Evolutionary conservation across 257 asterid genomes (phyloP).

Genomic region (Perilla frutescens): DNA sequence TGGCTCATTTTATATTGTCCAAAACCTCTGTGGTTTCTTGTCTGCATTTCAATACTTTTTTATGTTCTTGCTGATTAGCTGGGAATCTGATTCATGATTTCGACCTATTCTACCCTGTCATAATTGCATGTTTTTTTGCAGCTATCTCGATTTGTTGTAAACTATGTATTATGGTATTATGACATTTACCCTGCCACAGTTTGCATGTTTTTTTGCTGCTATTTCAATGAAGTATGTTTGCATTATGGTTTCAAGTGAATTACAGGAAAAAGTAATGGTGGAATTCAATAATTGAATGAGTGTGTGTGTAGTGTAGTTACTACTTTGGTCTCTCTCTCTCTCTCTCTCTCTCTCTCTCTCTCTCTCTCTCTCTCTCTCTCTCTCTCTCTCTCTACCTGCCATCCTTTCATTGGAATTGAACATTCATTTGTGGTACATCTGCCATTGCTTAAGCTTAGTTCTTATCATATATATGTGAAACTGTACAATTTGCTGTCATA

Average conservation of each 20-base stretch:
- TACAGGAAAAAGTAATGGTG: too few species aligned
- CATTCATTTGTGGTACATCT: background rate
- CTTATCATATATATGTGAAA: background rate
- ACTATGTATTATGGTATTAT: background rate
- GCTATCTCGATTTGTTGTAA: background rate
- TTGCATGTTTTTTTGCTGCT: background rate
- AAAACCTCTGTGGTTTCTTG: constrained; percentile 42
- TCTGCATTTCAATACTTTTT: constrained; percentile 32
- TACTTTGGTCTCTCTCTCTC: too few species aligned
- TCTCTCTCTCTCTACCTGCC: too few species aligned
- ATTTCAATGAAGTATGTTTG: background rate
- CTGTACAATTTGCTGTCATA: background rate
- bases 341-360: too few species aligned
- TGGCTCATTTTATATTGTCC: constrained; percentile 42
- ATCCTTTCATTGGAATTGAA: background rate
- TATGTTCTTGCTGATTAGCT: constrained; percentile 23
- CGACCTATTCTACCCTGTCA: constrained; percentile 34
- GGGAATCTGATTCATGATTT: constrained; percentile 40
- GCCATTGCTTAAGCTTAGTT: background rate
- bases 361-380: too few species aligned
- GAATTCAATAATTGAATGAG: too few species aligned
- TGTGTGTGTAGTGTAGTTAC: too few species aligned
- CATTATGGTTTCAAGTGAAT: background rate
- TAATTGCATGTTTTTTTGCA: background rate
- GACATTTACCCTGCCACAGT: background rate